Base-by-base conservation (phyloP, 163 green algal species). In the Botryococcus braunii region DNA sequence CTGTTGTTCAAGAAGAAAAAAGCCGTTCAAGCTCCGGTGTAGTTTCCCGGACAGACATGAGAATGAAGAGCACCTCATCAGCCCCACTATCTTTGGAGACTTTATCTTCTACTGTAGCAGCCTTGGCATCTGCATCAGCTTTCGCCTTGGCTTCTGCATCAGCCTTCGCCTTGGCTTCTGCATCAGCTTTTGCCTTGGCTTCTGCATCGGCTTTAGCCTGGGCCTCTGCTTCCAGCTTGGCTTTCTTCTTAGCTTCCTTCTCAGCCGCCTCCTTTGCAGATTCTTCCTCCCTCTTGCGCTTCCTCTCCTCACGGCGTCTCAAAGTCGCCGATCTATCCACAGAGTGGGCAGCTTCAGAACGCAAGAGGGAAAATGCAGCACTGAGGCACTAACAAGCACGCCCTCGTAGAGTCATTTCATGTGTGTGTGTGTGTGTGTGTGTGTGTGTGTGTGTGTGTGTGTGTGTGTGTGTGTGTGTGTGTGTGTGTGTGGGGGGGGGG, bases 261-360 rank as follows among this genome's bases (percentile, higher is more conserved):
- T 67, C 36, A 6, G 13, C 60, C 25, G 8, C 50, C 11, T 60
- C 17, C 50, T 60, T 31, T n/a, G 27, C 50, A 60, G 50, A 2
- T 31, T 60, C 64, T 6, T 70, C 56, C 56, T 71, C 69, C 5
- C 52, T 40, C 62, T 70, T 75, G 52, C 43, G 62, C 62, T 62
- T 61, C 25, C 69, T 55, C 52, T 67, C 69, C 62, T 79, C 74
- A 0, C 69, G 40, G 27, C 74, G 74, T 61, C 62, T 66, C 13
- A 71, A 35, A 0, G 69, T 61, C 29, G 50, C 60, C 1, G 64
- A 58, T 38, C 73, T 79, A 65, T 41, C 67, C 13, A 21, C 52
- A 62, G 25, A 62, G 34, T 8, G 34, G 31, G 23, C 52, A 35
- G 17, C 8, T 13, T 27, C 25, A 25, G 25, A 62, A 38, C 17